Percentiles rank a stretch among this genome's conserved stretches.
These are phyloP conservation scores for Malassezia restricta DNA, from an alignment of 1,284 basidiomycete genomes.

Conservation along the genomic window DNA sequence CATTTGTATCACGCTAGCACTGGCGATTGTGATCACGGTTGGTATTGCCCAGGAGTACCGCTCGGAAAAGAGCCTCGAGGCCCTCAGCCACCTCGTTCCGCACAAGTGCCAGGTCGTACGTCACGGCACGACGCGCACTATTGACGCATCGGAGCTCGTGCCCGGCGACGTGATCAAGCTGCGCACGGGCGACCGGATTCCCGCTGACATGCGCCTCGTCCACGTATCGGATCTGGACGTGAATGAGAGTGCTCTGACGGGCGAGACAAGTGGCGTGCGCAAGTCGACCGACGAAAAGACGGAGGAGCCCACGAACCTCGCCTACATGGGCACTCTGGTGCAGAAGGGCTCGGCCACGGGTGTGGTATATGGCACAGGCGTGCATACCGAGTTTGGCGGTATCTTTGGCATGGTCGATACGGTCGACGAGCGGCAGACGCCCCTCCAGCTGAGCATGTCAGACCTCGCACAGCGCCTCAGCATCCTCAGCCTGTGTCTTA, in stretches of 20 bases:
- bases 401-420: constrained; percentile 98
- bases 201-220: constrained; percentile 77
- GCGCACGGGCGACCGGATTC: constrained; percentile 74
- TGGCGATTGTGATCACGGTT: constrained; percentile 83
- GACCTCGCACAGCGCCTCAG: constrained; percentile 87
- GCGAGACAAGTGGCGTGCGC: constrained; percentile 70
- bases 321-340: constrained; percentile 95
- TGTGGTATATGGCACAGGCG: constrained; percentile 78
- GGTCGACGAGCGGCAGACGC: constrained; percentile 83
- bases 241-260: constrained; percentile 87
- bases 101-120: constrained; percentile 86
- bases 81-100: constrained; percentile 87
- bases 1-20: constrained; percentile 80
- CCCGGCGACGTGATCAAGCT: constrained; percentile 87
- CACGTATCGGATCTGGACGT: constrained; percentile 72
- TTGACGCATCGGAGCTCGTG: constrained; percentile 84
- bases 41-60: constrained; percentile 90
- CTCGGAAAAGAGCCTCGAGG: constrained; percentile 86
- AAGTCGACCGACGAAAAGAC: constrained; percentile 51
- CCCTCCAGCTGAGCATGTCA: constrained; percentile 87
- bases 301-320: constrained; percentile 76
- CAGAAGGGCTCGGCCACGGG: constrained; percentile 75
- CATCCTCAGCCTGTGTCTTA: constrained; percentile 76
- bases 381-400: constrained; percentile 82
- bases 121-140: constrained; percentile 51